Evolutionary conservation across 1,139 yeast genomes (phyloP), one percentile per base, ranked within the genome.

Genomic region (Hansenula anomala): DNA sequence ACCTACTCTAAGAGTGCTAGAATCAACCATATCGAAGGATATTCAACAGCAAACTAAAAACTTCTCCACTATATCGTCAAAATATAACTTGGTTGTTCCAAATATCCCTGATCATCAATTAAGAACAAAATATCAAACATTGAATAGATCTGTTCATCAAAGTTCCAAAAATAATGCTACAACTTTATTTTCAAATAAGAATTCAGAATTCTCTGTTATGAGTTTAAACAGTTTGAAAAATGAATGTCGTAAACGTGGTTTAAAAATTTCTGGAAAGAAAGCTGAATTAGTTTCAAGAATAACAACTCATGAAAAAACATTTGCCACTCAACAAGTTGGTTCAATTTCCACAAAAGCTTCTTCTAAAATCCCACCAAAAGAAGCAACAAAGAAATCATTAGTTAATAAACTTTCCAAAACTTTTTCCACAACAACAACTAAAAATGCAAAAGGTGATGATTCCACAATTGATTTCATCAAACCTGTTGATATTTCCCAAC

Each of bases 231-330:
- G 71, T 2, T 64, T 78, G 45, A 73, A 73, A 49, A 55, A 56
- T 38, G 83, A 78, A 52, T 78, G 83, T 54, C 70, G 70, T 40
- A 63, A 62, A 40, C 69, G 80, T 44, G 82, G 82, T 0, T 56
- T 78, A 43, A 75, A 72, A 47, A 70, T 76, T 0, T 60, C 73
- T 22, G 86, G 86, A 12, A 67, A 67, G 38, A 79, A 78, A 51
- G 55, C 69, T 12, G 81, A 78, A 32, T 58, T 78, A 17, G 65
- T 75, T 30, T 75, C 74, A 42, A 66, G 82, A 40, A 56, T 76
- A 24, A 47, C 59, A 20, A 51, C 60, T 8, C 49, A 46, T 38
- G 73, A 69, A 29, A 53, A 51, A 7, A 46, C 63, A 1, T 48
- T 40, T 28, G n/a, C 41, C 10, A 36, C 43, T 5, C 30, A 37